phyloP scores from a whole-genome alignment of 768 basidiomycete species.

The Dioszegia hungarica region DNA sequence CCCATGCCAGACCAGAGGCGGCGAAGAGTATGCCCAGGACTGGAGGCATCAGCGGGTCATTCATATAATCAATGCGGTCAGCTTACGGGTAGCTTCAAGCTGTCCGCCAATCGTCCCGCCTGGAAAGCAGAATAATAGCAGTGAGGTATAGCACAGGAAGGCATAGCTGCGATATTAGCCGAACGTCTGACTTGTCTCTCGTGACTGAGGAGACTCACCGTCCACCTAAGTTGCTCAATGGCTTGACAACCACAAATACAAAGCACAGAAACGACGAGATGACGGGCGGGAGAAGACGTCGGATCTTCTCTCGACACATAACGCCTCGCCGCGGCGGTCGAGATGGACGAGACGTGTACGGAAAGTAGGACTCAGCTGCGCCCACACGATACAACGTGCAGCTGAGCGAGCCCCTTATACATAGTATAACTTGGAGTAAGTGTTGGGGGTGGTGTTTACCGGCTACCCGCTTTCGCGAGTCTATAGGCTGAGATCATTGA shows the following conservation, averaged over 20 bases:
- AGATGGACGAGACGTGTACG: too few species aligned
- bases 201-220: conserved; percentile 36
- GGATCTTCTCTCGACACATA: conserved; percentile 1
- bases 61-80: neutral
- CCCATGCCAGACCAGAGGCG: conserved; percentile 25
- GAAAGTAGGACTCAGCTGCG: too few species aligned
- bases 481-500: too few species aligned
- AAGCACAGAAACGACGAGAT: conserved; percentile 33
- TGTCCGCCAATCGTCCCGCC: conserved; percentile 21
- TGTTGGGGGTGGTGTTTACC: too few species aligned
- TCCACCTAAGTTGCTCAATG: conserved; percentile 22
- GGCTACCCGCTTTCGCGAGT: too few species aligned
- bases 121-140: conserved; percentile 41
- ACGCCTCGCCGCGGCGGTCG: too few species aligned
- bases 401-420: too few species aligned
- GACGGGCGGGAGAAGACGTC: neutral
- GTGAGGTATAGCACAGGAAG: conserved; percentile 34
- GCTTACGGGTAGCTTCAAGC: conserved; percentile 29
- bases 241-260: conserved; percentile 25
- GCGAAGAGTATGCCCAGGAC: conserved; percentile 27
- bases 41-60: conserved; percentile 6
- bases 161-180: conserved; percentile 27
- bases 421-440: too few species aligned
- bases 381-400: too few species aligned
- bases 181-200: too few species aligned